Evolutionary conservation across 306 rosid species (phyloP), one percentile per base, ranked within the genome.

Genomic region (Cicer judaicum): DNA sequence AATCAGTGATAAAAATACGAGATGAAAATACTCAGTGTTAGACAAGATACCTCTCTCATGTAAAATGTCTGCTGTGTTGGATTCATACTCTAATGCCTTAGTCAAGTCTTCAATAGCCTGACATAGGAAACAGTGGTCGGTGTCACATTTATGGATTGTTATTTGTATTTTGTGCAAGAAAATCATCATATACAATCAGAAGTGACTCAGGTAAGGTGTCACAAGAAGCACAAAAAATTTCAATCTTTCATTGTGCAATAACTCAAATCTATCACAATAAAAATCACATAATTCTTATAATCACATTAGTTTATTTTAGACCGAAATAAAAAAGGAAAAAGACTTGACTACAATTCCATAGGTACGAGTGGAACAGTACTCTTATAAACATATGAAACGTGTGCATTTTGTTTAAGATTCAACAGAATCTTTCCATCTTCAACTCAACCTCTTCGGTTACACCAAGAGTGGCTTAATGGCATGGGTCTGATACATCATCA

Each of bases 101-200:
- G 93, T 84, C 83, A 92, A 84, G 82, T 92, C 97, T 82, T 84
- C 89, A 78, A 89, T 92, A 63, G 96, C 97, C 97, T 92, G 84
- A 77, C 19, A 83, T 73, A 46, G 61, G 66, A 73, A 36, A 24
- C 52, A 76, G 24, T 16, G 70, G 72, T 53, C 71, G 71, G 40
- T 60, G 64, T 57, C 70, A 73, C 40, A 50, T 21, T 21, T 53
- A 68, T 43, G 29, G 42, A 44, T 70, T 56, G 19, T 63, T 67
- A 75, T 57, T 76, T 76, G 19, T 18, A 18, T 18, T 18, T 18
- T 18, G 21, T 67, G 79, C 48, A 73, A 57, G 44, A 64, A 76
- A 79, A 86, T 38, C 68, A 56, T 21, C 59, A 64, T 75, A 71
- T 49, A 56, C 15, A n/a, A 79, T 21, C 10, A 52, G 13, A 80